Percentiles rank a stretch among this genome's conserved stretches.
Evolutionary conservation across 1,284 basidiomycete genomes (phyloP).

Genomic region (Taiwanofungus camphoratus): DNA sequence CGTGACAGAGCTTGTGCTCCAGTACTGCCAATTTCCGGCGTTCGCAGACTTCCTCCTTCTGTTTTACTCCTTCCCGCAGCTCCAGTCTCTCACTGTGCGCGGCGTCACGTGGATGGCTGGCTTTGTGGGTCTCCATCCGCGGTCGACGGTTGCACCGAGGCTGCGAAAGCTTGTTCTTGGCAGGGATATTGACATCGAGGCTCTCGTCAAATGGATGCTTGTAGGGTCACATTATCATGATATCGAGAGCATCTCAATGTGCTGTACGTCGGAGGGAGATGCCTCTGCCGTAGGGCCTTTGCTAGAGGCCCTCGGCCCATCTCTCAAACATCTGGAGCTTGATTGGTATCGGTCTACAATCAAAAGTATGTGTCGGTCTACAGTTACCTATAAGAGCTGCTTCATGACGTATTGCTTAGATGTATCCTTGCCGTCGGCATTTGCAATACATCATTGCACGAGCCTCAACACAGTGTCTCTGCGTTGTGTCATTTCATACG

Average conservation of each 20-base stretch:
- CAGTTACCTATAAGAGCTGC: no score
- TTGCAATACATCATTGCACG: constrained; percentile 18
- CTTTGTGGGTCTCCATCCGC: background rate
- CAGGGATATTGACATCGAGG: constrained; percentile 18
- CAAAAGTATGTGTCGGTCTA: constrained; percentile 8
- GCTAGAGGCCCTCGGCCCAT: constrained; percentile 16
- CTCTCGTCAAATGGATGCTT: constrained; percentile 22
- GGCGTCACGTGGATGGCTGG: constrained; percentile 21
- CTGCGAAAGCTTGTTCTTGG: constrained; percentile 17
- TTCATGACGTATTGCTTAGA: no score
- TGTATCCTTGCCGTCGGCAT: constrained; percentile 18
- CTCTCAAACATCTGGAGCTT: constrained; percentile 21
- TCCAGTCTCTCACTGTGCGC: constrained; percentile 18
- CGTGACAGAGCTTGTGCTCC: constrained; percentile 20
- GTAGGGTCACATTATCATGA: constrained; percentile 14
- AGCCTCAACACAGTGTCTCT: constrained; percentile 20
- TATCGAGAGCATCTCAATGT: constrained; percentile 16
- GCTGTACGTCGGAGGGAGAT: constrained; percentile 20
- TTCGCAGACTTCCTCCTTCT: constrained; percentile 24
- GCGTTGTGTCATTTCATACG: constrained; percentile 21
- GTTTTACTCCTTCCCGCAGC: constrained; percentile 21
- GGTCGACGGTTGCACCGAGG: constrained; percentile 2
- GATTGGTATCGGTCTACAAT: constrained; percentile 23
- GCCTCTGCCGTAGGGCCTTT: constrained; percentile 21
- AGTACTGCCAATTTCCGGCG: constrained; percentile 24